Base-by-base conservation (phyloP, 1,284 basidiomycete genomes). In the Boletus sp. region DNA sequence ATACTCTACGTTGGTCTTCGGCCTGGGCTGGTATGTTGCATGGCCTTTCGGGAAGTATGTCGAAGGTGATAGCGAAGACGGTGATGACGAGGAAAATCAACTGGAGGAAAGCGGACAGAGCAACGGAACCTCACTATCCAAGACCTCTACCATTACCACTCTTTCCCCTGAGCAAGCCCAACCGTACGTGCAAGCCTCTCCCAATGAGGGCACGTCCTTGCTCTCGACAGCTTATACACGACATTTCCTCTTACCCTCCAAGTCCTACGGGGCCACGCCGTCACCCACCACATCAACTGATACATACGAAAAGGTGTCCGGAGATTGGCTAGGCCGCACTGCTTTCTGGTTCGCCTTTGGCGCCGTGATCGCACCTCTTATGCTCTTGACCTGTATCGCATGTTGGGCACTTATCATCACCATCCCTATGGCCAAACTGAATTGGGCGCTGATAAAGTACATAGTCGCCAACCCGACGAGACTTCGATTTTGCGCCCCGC, bases 1-100 rank as follows among this genome's bases (percentile, higher is more conserved):
- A 46, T 99, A 98, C 70, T 87, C 93, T 3, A 85, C 84, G n/a
- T 84, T 98, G 22, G 78, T 97, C 3, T 94, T 88, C 68, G 97
- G 96, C 24, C 78, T 99, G 13, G 96, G 92, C 2, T 96, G 94
- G 88, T 99, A 99, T 74, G 84, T 99, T 57, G 84, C 88, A 37
- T 99, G 97, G 97, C 97, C 97, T 2, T 99, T 99, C 72, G 96
- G 94, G 39, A 98, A 98, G 74, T 99, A 98, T 70, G 94, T 99
- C 57, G 96, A 98, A 73, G 93, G 95, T 7, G 90, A 91, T 60
- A 78, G 79, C 27, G 76, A 81, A 33, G 75, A 77, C 6, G 77
- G 78, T 20, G 74, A 74, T 7, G 79, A 82, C 42, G 81, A 79
- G 42, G 75, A 77, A 49, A 77, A 73, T 33, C 63, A 63, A 24